Evolutionary conservation across 202 grass and related monocot species (phyloP).

Genomic region (Hordeum pubiflorum): DNA sequence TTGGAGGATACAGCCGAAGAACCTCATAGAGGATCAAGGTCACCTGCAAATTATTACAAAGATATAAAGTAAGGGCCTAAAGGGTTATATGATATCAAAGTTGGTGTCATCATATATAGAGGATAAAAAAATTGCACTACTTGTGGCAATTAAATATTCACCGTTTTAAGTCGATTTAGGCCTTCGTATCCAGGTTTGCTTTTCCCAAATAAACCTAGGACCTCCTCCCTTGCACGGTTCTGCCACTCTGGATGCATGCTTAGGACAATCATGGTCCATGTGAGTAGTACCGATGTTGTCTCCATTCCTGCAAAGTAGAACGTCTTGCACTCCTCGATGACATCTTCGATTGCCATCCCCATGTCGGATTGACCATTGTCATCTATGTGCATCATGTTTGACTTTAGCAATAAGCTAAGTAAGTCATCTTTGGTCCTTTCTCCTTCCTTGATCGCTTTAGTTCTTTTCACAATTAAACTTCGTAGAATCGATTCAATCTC

Average conservation of each 20-base stretch:
- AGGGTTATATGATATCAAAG: background rate
- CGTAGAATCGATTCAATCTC: background rate
- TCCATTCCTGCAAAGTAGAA: constrained; percentile 9
- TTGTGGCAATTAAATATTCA: background rate
- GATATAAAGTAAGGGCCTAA: background rate
- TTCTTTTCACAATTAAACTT: background rate
- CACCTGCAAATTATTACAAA: background rate
- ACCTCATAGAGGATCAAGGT: background rate
- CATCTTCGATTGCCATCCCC: background rate
- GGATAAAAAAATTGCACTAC: background rate
- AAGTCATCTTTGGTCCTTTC: background rate
- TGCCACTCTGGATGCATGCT: constrained; percentile 71
- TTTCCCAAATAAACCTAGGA: background rate
- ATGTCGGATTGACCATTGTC: background rate
- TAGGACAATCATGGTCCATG: background rate
- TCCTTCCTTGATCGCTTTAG: background rate
- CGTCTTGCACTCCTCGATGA: constrained; percentile 5
- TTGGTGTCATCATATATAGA: background rate
- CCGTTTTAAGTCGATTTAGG: background rate
- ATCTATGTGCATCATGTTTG: background rate
- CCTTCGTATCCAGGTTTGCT: background rate
- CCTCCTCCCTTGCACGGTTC: constrained; percentile 19
- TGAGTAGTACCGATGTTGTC: background rate
- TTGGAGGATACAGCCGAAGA: background rate
- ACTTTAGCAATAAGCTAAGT: background rate